A percentile compares a stretch with the other conserved stretches of the same genome.
Conservation (phyloP, 208 protist genomes). For the Leishmania gerbilli region DNA sequence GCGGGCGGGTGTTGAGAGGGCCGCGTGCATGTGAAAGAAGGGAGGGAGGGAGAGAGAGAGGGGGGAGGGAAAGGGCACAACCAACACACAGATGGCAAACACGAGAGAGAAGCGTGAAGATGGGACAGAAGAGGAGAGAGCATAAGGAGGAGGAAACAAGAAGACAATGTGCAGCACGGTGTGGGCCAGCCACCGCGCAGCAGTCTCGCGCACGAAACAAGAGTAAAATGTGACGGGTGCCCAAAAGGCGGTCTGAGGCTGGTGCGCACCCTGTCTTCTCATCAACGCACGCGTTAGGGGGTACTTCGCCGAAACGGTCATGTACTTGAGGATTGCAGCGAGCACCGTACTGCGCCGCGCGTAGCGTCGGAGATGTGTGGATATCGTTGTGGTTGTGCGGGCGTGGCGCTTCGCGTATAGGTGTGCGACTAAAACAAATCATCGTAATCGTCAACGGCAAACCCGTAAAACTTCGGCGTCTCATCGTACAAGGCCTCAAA, state of each 20-base stretch:
- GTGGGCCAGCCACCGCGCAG: not conserved
- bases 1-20: not conserved
- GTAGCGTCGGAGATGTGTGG: not conserved
- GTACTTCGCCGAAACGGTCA: not conserved
- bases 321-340: not conserved
- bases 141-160: not conserved
- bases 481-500: slow-evolving; percentile 89
- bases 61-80: not conserved
- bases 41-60: not conserved
- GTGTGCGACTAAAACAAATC: slow-evolving; percentile 74
- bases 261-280: not conserved
- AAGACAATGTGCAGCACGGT: not conserved
- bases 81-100: not conserved
- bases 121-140: not conserved
- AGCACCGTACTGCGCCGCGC: not conserved
- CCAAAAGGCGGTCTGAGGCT: not conserved
- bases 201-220: not conserved
- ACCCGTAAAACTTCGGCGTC: slow-evolving; percentile 92
- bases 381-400: not conserved
- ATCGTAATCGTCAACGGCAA: slow-evolving; percentile 92
- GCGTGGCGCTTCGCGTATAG: not conserved
- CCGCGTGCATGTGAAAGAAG: not conserved
- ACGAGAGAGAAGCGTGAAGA: not conserved
- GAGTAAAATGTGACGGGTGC: not conserved
- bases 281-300: not conserved